Conservation (phyloP, 140 eudicot genomes). For the Senecio squalidus region DNA sequence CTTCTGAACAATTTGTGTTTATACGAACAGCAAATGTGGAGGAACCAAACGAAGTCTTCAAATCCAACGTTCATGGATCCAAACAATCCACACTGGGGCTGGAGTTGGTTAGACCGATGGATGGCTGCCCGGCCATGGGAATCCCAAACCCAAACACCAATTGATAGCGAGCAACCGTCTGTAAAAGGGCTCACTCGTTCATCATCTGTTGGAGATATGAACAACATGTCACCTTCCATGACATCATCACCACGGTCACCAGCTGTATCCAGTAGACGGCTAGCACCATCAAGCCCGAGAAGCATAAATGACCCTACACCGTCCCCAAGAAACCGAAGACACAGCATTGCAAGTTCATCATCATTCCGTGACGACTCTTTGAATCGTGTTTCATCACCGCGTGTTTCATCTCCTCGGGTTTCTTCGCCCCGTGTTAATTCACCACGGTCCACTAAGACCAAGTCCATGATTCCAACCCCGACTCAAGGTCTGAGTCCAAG, state of each 20-base stretch:
- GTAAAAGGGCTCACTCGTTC: constrained; percentile 26
- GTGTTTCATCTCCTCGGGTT: constrained; percentile 30
- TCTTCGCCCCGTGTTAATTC: constrained; percentile 39
- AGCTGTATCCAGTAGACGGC: constrained; percentile 16
- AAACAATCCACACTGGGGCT: constrained; percentile 71
- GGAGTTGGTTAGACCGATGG: constrained; percentile 80
- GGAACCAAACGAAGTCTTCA: constrained; percentile 45
- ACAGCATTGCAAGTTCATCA: constrained; percentile 49
- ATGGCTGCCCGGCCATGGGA: constrained; percentile 82
- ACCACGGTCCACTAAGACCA: constrained; percentile 49
- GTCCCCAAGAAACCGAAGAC: constrained; percentile 58
- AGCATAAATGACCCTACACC: constrained; percentile 40
- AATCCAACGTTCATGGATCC: constrained; percentile 70
- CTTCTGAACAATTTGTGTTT: constrained; percentile 1
- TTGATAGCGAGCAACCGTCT: constrained; percentile 22
- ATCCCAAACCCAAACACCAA: constrained; percentile 29
- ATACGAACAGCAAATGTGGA: constrained; percentile 41
- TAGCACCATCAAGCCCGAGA: constrained; percentile 39
- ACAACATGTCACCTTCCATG: constrained; percentile 35
- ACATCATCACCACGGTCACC: constrained; percentile 41
- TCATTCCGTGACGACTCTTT: constrained; percentile 59
- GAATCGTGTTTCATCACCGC: constrained; percentile 33
- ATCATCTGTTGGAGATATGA: constrained; percentile 33
- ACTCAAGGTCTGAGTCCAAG: constrained; percentile 14
- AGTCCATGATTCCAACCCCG: constrained; percentile 29